Conservation (phyloP, 2,329 filamentous ascomycete genomes). For the Sordariomycetes sp. region DNA sequence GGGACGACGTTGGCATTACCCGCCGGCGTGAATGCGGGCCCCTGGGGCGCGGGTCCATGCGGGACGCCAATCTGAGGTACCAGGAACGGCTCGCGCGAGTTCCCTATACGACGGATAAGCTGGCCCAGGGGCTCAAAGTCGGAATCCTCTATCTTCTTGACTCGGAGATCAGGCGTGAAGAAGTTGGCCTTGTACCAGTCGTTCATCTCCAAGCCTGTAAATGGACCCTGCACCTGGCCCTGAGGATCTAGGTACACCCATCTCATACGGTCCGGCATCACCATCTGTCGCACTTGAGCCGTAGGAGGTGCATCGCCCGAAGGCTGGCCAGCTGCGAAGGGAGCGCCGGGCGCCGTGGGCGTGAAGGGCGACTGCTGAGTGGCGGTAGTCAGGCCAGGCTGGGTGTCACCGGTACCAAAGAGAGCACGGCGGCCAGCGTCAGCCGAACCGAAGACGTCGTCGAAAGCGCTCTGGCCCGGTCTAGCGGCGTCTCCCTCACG, state of each 20-base stretch:
- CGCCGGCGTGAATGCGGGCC: conserved; percentile 35
- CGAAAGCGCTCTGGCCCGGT: conserved; percentile 41
- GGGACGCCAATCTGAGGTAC: conserved; percentile 95
- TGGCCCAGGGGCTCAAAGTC: conserved; percentile 95
- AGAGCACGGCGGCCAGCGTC: conserved; percentile 19
- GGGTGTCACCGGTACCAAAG: conserved; percentile 26
- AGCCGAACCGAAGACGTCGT: conserved; percentile 36
- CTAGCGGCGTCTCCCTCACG: conserved; percentile 52
- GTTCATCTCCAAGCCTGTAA: conserved; percentile 96
- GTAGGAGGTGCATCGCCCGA: conserved; percentile 39
- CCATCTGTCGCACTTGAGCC: conserved; percentile 77
- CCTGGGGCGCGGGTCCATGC: conserved; percentile 61
- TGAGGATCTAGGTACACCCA: conserved; percentile 98
- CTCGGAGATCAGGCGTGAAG: conserved; percentile 86
- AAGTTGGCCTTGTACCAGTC: conserved; percentile 99
- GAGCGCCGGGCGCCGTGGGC: conserved; percentile 3
- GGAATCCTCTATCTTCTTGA: conserved; percentile 86
- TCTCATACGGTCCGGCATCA: conserved; percentile 97
- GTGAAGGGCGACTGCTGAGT: background rate
- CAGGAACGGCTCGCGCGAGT: conserved; percentile 92
- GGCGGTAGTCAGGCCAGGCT: conserved; percentile 12
- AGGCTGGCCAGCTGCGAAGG: conserved; percentile 20
- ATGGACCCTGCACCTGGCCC: conserved; percentile 84
- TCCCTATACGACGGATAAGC: conserved; percentile 89
- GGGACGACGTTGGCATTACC: conserved; percentile 59